phyloP scores from a whole-genome alignment of 2,329 filamentous ascomycete genomes.

The Grosmannia serpens region DNA sequence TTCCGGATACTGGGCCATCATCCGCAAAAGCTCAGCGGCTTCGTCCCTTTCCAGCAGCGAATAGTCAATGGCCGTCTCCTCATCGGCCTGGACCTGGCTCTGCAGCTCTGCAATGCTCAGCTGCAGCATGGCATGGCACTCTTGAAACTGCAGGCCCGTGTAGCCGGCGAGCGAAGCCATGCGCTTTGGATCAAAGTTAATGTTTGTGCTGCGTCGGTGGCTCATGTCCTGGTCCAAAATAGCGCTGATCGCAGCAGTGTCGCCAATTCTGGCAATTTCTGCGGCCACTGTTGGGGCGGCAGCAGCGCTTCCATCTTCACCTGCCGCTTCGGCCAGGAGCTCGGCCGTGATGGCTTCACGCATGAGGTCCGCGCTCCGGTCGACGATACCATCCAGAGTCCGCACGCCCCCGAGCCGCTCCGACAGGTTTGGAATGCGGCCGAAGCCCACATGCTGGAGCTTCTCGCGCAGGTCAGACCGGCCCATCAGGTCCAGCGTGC shows the following conservation, averaged over 20 bases:
- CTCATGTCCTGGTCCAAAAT: slow-evolving; percentile 67
- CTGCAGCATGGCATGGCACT: slow-evolving; percentile 52
- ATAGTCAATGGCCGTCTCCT: slow-evolving; percentile 8
- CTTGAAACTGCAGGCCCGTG: slow-evolving; percentile 63
- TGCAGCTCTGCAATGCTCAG: slow-evolving; percentile 22
- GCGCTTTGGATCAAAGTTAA: slow-evolving; percentile 57
- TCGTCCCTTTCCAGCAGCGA: slow-evolving; percentile 24
- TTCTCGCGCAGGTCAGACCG: slow-evolving; percentile 19
- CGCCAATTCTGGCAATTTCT: background rate
- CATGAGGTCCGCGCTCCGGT: slow-evolving; percentile 27
- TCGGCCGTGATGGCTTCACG: slow-evolving; percentile 5
- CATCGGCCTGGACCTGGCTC: slow-evolving; percentile 3
- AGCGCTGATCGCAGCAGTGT: slow-evolving; percentile 33
- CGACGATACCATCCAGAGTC: slow-evolving; percentile 8
- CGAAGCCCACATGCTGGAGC: slow-evolving; percentile 32
- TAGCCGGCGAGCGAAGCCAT: slow-evolving; percentile 67
- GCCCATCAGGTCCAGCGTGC: slow-evolving; percentile 25
- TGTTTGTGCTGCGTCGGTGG: slow-evolving; percentile 41
- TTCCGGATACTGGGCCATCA: slow-evolving; percentile 54
- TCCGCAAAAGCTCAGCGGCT: slow-evolving; percentile 46
- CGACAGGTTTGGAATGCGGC: slow-evolving; percentile 9
- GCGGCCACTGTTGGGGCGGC: background rate
- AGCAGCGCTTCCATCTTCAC: background rate
- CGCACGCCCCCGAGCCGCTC: slow-evolving; percentile 16
- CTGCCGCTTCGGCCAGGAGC: background rate